phyloP scores from a whole-genome alignment of 768 basidiomycete species.

The Dictyophora rubrovolvata region DNA sequence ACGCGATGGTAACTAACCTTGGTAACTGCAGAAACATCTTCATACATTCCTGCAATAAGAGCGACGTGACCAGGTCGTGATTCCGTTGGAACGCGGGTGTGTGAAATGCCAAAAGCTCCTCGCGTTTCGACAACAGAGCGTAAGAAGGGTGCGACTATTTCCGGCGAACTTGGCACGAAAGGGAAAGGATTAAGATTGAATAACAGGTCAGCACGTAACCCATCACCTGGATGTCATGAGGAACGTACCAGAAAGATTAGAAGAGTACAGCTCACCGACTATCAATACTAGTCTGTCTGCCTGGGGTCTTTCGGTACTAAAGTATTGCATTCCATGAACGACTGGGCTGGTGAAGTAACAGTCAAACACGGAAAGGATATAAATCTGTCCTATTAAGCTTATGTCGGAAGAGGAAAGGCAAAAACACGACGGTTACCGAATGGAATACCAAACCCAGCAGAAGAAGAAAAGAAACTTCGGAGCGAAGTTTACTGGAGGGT shows the following conservation, averaged over 20 bases:
- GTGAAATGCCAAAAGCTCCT: slow-evolving; percentile 77
- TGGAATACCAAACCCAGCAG: slow-evolving; percentile 67
- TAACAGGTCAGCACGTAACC: slow-evolving; percentile 71
- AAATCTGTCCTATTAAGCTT: not conserved
- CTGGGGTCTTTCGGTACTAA: slow-evolving; percentile 34
- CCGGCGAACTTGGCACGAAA: slow-evolving; percentile 34
- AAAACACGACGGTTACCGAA: slow-evolving; percentile 26
- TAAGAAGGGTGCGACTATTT: slow-evolving; percentile 64
- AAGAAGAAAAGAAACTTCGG: slow-evolving; percentile 22
- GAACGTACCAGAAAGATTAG: not conserved
- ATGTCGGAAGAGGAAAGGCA: not conserved
- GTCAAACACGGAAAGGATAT: slow-evolving; percentile 42
- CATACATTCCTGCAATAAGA: slow-evolving; percentile 86
- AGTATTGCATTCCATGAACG: slow-evolving; percentile 63
- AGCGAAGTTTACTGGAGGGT: not conserved
- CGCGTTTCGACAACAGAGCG: slow-evolving; percentile 53
- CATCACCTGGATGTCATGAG: slow-evolving; percentile 50
- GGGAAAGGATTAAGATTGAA: slow-evolving; percentile 56
- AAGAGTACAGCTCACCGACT: slow-evolving; percentile 38
- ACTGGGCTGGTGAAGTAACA: slow-evolving; percentile 84
- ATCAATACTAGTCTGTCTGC: slow-evolving; percentile 73
- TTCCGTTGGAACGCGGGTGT: slow-evolving; percentile 82
- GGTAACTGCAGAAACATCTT: slow-evolving; percentile 81
- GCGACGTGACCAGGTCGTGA: slow-evolving; percentile 85
- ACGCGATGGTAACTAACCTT: slow-evolving; percentile 36